phyloP scores from a whole-genome alignment of 2,329 filamentous ascomycete genomes.

The Sporothrix brunneoviolacea region DNA sequence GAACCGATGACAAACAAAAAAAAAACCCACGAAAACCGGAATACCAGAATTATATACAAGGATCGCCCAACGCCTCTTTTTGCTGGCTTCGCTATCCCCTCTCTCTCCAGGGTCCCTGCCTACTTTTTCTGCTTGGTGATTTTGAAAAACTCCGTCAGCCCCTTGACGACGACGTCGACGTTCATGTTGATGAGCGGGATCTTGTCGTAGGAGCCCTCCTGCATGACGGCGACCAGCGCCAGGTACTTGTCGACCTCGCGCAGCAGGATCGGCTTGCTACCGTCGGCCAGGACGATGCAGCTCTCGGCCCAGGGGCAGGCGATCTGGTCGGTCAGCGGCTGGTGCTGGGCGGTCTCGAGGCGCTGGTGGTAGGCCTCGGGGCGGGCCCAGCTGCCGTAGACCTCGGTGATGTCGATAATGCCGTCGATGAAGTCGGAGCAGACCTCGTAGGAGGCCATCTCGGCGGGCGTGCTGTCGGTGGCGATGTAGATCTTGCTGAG shows the following conservation, averaged over 20 bases:
- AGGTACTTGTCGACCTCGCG: conserved; percentile 68
- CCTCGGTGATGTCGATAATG: conserved; percentile 92
- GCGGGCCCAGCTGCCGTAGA: conserved; percentile 73
- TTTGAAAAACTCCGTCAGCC: conserved; percentile 71
- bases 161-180: conserved; percentile 73
- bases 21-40: neutral
- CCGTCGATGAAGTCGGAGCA: conserved; percentile 98
- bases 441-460: conserved; percentile 95
- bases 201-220: conserved; percentile 75
- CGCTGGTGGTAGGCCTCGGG: conserved; percentile 46
- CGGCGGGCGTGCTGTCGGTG: conserved; percentile 85
- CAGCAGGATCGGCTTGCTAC: conserved; percentile 58
- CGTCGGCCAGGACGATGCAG: conserved; percentile 60
- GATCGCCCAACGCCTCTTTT: neutral
- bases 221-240: conserved; percentile 79
- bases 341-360: conserved; percentile 55
- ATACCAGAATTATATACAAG: too few relatives aligned
- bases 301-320: conserved; percentile 61
- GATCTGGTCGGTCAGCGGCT: conserved; percentile 58
- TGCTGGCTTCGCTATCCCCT: neutral
- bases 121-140: conserved; percentile 52
- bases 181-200: conserved; percentile 84
- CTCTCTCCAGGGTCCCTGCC: too few relatives aligned
- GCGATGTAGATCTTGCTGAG: conserved; percentile 98
- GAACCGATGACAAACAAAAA: neutral